These are phyloP conservation scores for Paraleonurus japonicus DNA, from an alignment of 257 asterid genomes.

Conservation along the genomic window DNA sequence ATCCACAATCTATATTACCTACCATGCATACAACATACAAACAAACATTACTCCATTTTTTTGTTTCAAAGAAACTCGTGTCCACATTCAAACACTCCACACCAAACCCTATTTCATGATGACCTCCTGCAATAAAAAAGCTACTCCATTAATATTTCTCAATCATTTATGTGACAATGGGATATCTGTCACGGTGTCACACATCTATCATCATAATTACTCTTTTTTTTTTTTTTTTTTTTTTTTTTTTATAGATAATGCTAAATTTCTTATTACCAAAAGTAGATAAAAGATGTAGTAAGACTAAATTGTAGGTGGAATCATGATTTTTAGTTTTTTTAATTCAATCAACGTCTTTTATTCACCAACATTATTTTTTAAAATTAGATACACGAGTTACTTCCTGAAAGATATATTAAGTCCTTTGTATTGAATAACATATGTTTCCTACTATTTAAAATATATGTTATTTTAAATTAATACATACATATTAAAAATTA, in stretches of 20 bases:
- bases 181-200: not conserved
- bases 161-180: not conserved
- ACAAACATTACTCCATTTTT: not conserved
- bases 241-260: not conserved
- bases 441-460: no score
- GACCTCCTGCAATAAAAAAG: constrained; percentile 26
- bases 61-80: not conserved
- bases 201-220: not conserved
- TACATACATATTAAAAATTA: no score
- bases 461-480: no score
- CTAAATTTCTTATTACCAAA: not conserved
- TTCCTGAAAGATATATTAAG: no score
- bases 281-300: not conserved
- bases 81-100: not conserved
- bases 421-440: no score
- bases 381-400: no score
- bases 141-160: constrained; percentile 32
- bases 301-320: not conserved
- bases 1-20: no score
- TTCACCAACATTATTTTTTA: not conserved
- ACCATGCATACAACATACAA: no score
- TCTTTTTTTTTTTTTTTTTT: no score
- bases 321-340: not conserved
- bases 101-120: constrained; percentile 26
- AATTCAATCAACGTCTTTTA: not conserved